Conservation (phyloP, 805 yeast species). For the Zygoascus flipseniorum region DNA sequence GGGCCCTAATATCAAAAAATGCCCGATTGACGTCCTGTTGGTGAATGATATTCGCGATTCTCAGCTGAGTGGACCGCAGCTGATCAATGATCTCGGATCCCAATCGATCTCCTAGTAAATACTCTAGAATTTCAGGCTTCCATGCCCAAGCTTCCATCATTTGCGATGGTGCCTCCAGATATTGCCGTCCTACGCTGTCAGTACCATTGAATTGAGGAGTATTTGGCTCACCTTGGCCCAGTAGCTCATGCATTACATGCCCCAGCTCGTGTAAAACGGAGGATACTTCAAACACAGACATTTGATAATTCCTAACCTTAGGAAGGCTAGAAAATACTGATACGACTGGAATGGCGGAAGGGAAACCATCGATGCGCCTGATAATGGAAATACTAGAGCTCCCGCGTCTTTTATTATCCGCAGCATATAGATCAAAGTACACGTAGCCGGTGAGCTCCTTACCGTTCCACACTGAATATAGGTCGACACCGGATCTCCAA, state of each 20-base stretch:
- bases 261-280: conserved; percentile 1
- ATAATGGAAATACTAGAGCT: not conserved
- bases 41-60: not conserved
- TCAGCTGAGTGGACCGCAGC: not conserved
- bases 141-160: not conserved
- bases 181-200: not conserved
- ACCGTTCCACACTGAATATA: not conserved
- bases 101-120: not conserved
- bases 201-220: not conserved
- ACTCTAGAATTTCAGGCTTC: not conserved
- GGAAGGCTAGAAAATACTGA: not conserved
- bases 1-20: not conserved
- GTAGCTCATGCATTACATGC: not conserved
- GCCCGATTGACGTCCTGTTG: not conserved
- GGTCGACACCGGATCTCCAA: not conserved
- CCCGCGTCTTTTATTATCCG: not conserved
- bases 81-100: not conserved
- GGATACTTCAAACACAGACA: not conserved
- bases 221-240: not conserved
- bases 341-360: not conserved
- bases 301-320: not conserved
- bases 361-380: not conserved
- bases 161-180: not conserved
- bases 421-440: not conserved
- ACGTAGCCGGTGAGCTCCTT: not conserved